phyloP scores from a whole-genome alignment of 1,139 yeast species.

The Blastobotrys aristatus region DNA sequence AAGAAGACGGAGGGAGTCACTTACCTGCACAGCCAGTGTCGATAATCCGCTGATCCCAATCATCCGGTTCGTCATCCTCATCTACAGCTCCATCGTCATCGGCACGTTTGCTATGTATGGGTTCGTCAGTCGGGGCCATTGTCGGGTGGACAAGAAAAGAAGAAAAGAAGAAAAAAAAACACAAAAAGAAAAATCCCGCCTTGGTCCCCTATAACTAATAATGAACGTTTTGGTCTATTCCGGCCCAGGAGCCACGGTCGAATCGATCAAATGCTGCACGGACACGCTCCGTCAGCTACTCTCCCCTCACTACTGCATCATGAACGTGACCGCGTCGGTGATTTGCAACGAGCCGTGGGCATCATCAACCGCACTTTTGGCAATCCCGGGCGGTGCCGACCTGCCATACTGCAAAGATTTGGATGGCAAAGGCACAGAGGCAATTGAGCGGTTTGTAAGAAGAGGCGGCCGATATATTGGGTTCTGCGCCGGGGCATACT shows the following conservation, averaged over 20 bases:
- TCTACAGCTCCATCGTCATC: constrained; percentile 64
- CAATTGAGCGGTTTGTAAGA: constrained; percentile 59
- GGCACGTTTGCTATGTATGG: constrained; percentile 9
- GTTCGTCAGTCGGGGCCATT: neutral
- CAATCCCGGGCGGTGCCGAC: constrained; percentile 97
- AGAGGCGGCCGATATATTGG: constrained; percentile 83
- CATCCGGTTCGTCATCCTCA: constrained; percentile 9
- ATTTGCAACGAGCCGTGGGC: constrained; percentile 85
- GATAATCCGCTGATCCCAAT: constrained; percentile 59
- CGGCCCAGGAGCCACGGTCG: constrained; percentile 79
- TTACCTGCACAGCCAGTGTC: constrained; percentile 61
- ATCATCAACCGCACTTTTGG: constrained; percentile 68
- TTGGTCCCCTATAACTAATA: neutral
- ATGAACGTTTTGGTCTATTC: constrained; percentile 83
- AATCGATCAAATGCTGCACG: constrained; percentile 76
- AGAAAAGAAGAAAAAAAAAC: neutral
- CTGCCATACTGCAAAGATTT: constrained; percentile 70
- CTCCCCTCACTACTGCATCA: constrained; percentile 88
- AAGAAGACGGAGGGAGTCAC: constrained; percentile 15
- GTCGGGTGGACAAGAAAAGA: neutral
- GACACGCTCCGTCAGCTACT: constrained; percentile 68
- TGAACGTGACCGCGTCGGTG: constrained; percentile 58
- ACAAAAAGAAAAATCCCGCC: neutral
- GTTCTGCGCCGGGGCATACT: constrained; percentile 96
- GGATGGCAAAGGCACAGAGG: constrained; percentile 61